Evolutionary conservation across 257 asterid species (phyloP).

Genomic region (Haberlea rhodopensis): DNA sequence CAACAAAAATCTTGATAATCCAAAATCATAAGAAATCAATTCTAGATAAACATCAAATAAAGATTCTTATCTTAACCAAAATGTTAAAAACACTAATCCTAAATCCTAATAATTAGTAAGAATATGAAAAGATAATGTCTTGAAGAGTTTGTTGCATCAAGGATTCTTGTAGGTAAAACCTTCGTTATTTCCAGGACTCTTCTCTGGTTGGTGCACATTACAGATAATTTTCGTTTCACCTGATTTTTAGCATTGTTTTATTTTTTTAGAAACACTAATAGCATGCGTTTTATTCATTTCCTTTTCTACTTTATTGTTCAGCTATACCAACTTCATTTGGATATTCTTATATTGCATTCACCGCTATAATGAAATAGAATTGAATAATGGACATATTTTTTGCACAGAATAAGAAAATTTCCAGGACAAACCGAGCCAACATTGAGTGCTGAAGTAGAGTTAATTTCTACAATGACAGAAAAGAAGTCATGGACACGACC

Average conservation of each 20-base stretch:
- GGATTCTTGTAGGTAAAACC: too few relatives aligned
- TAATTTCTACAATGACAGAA: slow-evolving; percentile 90
- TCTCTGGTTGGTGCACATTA: too few relatives aligned
- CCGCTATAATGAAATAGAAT: background rate
- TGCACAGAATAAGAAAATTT: slow-evolving; percentile 88
- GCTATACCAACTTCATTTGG: background rate
- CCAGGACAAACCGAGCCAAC: slow-evolving; percentile 99
- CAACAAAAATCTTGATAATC: too few relatives aligned
- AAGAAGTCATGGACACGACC: slow-evolving; percentile 99
- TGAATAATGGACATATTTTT: slow-evolving; percentile 18
- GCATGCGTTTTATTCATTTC: background rate
- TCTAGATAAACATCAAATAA: too few relatives aligned
- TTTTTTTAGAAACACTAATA: background rate
- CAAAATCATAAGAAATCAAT: too few relatives aligned
- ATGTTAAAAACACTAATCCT: too few relatives aligned
- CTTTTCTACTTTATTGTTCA: background rate
- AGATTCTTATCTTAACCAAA: too few relatives aligned
- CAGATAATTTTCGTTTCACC: slow-evolving; percentile 1
- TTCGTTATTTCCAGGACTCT: too few relatives aligned
- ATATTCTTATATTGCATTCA: slow-evolving; percentile 2
- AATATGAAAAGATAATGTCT: too few relatives aligned
- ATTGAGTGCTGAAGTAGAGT: slow-evolving; percentile 95
- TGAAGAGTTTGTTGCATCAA: too few relatives aligned
- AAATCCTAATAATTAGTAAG: too few relatives aligned
- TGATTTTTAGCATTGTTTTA: background rate